Percentiles rank a stretch among this genome's conserved stretches.
Evolutionary conservation across 1,284 basidiomycete species (phyloP).

Genomic region (Leccinum subrobustum): DNA sequence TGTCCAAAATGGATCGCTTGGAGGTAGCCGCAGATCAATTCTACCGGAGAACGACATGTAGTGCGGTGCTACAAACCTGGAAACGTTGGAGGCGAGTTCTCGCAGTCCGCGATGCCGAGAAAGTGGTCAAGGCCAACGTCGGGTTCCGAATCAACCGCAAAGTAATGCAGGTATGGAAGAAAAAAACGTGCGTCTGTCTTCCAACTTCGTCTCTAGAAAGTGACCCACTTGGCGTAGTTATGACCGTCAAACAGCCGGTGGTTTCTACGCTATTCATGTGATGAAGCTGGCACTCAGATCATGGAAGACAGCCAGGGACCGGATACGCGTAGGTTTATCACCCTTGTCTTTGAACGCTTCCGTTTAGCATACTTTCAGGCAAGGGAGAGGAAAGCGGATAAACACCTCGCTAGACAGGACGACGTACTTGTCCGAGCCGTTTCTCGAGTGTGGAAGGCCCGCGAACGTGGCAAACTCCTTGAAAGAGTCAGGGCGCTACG

Average conservation of each 20-base stretch:
- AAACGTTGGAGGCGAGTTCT: conserved; percentile 51
- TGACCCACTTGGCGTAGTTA: conserved; percentile 36
- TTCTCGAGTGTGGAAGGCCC: conserved; percentile 70
- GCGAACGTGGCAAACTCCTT: conserved; percentile 62
- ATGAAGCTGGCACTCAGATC: conserved; percentile 45
- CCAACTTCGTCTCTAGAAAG: conserved; percentile 8
- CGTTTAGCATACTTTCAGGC: conserved; percentile 33
- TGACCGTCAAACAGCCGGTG: conserved; percentile 42
- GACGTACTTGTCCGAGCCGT: conserved; percentile 62
- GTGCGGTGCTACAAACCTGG: conserved; percentile 44
- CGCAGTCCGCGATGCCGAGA: conserved; percentile 45
- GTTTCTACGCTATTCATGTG: conserved; percentile 42
- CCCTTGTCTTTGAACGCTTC: neutral
- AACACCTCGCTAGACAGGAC: conserved; percentile 61
- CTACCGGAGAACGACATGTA: conserved; percentile 36
- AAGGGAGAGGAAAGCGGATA: conserved; percentile 54
- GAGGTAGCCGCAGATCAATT: conserved; percentile 51
- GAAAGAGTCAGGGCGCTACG: conserved; percentile 52
- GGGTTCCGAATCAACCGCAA: conserved; percentile 47
- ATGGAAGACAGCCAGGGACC: conserved; percentile 56
- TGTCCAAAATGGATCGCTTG: conserved; percentile 41
- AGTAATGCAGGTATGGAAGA: conserved; percentile 54
- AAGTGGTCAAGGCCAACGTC: conserved; percentile 41
- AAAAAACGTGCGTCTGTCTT: conserved; percentile 46
- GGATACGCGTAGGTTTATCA: conserved; percentile 47